Conservation (phyloP, 2,329 filamentous ascomycete species). For the Acrocalymma vagum region DNA sequence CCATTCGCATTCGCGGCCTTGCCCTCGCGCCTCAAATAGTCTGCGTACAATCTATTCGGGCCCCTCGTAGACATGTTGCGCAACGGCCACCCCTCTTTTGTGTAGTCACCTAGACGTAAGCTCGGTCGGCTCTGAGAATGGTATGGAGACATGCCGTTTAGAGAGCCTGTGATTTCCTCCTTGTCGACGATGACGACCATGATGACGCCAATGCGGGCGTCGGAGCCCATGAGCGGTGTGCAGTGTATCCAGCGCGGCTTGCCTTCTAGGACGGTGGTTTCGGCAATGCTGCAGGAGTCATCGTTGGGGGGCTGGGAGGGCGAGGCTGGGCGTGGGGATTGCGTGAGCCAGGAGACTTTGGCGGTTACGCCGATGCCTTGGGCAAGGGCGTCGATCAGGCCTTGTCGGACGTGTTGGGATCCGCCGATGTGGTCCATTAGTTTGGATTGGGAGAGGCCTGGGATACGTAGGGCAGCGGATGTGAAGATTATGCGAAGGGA, state of each 20-base stretch:
- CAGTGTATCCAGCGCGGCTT: conserved; percentile 77
- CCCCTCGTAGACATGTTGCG: conserved; percentile 1
- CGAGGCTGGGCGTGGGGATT: conserved; percentile 2
- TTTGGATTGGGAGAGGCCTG: conserved; percentile 54
- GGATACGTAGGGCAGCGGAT: conserved; percentile 55
- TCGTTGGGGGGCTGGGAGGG: neutral
- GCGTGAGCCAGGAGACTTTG: conserved; percentile 69
- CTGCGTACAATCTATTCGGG: conserved; percentile 23
- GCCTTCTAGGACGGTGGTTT: conserved; percentile 52
- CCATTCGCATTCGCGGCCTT: conserved; percentile 1
- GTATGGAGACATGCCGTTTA: conserved; percentile 9
- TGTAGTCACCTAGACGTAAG: neutral
- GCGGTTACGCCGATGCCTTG: conserved; percentile 76
- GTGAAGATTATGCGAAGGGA: conserved; percentile 57
- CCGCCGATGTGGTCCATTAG: conserved; percentile 57
- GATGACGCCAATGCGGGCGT: conserved; percentile 75
- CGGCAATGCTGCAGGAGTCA: conserved; percentile 10
- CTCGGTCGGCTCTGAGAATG: conserved; percentile 4
- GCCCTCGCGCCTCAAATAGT: conserved; percentile 26
- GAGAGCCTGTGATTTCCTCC: conserved; percentile 49
- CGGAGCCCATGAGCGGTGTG: conserved; percentile 72
- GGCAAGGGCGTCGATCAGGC: conserved; percentile 65
- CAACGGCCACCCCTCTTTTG: conserved; percentile 8
- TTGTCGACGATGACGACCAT: conserved; percentile 78
- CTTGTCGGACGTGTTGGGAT: conserved; percentile 58